These are phyloP conservation scores for Pyrenophora seminiperda DNA, from an alignment of 2,329 filamentous ascomycete genomes.

Conservation along the genomic window DNA sequence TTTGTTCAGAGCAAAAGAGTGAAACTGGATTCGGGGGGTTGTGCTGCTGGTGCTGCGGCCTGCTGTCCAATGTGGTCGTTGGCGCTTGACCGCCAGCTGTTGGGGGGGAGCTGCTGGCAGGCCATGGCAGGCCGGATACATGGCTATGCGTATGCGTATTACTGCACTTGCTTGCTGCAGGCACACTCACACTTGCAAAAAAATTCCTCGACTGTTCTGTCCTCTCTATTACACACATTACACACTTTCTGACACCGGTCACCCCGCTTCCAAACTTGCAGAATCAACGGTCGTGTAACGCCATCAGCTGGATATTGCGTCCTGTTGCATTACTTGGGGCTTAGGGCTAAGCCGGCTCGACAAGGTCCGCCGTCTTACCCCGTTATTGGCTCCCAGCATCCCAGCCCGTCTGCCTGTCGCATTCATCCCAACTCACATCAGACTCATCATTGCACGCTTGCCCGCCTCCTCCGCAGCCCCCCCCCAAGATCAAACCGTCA, in stretches of 20 bases:
- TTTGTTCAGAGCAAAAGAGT: conserved; percentile 19
- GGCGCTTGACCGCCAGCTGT: conserved; percentile 37
- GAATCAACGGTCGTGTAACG: not conserved
- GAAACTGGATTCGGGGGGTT: conserved; percentile 22
- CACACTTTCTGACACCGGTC: conserved; percentile 3
- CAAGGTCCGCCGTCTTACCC: not conserved
- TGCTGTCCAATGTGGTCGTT: conserved; percentile 17
- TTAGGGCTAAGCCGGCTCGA: conserved; percentile 13
- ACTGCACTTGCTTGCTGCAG: not conserved
- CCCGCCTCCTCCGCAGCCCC: not conserved
- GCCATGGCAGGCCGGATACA: conserved; percentile 19
- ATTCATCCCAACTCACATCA: conserved; percentile 21
- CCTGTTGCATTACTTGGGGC: conserved; percentile 1
- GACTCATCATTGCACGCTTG: conserved; percentile 21
- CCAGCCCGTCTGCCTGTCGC: conserved; percentile 16
- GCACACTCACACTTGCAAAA: too few species aligned
- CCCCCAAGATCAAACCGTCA: conserved; percentile 2
- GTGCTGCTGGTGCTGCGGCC: conserved; percentile 21
- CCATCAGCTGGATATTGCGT: not conserved
- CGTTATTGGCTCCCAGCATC: conserved; percentile 21
- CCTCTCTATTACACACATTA: conserved; percentile 15
- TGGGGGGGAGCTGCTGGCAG: conserved; percentile 7
- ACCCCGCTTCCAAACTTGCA: conserved; percentile 12
- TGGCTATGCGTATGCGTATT: conserved; percentile 20
- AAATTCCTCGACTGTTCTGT: not conserved